Evolutionary conservation across 2,329 filamentous ascomycete genomes (phyloP).

Genomic region (Akanthomyces muscarius): DNA sequence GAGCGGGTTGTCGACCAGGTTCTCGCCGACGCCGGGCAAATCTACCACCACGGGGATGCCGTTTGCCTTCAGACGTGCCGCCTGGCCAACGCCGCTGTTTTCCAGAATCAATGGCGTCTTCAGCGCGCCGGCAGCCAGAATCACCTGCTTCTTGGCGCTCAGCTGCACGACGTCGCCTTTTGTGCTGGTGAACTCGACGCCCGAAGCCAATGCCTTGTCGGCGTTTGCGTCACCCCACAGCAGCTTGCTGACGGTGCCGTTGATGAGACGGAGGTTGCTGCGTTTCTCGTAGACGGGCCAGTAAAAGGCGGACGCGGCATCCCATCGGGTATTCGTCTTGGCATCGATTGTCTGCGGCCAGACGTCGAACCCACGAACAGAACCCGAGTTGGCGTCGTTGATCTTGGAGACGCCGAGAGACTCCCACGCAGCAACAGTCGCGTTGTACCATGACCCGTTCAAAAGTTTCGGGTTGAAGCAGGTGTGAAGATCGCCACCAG

Average conservation of each 20-base stretch:
- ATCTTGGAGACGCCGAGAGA: constrained; percentile 31
- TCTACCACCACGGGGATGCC: constrained; percentile 42
- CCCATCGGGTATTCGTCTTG: constrained; percentile 33
- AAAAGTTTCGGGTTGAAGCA: constrained; percentile 34
- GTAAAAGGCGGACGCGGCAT: constrained; percentile 40
- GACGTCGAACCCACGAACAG: constrained; percentile 34
- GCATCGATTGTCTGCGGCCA: constrained; percentile 40
- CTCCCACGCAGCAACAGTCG: constrained; percentile 31
- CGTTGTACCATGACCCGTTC: constrained; percentile 30
- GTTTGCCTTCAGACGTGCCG: constrained; percentile 36
- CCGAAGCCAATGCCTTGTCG: constrained; percentile 26
- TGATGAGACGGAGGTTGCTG: constrained; percentile 36
- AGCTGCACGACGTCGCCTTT: constrained; percentile 33
- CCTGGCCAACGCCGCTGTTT: constrained; percentile 48
- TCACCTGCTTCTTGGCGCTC: constrained; percentile 42
- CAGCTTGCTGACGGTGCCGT: constrained; percentile 34
- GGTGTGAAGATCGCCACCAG: constrained; percentile 32
- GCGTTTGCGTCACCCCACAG: constrained; percentile 24
- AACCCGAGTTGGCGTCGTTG: constrained; percentile 37
- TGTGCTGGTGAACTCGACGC: constrained; percentile 34
- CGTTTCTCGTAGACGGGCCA: constrained; percentile 34
- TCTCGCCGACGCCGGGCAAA: constrained; percentile 49
- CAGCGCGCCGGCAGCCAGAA: constrained; percentile 46
- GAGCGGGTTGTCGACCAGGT: constrained; percentile 48
- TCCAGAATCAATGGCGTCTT: constrained; percentile 50